phyloP scores from a whole-genome alignment of 129 eudicot species.

The Escallonia rubra region DNA sequence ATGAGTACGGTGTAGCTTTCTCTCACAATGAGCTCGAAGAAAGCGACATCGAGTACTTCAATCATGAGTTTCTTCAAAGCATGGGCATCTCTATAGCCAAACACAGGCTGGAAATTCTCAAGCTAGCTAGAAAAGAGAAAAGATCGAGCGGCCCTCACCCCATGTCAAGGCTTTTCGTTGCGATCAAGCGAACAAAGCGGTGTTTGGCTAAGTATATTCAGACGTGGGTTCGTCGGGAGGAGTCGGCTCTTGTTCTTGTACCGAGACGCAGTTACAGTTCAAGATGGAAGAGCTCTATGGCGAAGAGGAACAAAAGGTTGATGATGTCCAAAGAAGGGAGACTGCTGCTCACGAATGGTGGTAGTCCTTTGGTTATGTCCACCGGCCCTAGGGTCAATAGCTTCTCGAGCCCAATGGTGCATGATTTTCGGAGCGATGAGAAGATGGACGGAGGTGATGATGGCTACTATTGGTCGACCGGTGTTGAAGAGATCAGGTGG shows the following conservation, averaged over 20 bases:
- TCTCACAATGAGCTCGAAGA: slow-evolving; percentile 50
- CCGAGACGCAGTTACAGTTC: slow-evolving; percentile 34
- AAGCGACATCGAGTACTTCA: slow-evolving; percentile 47
- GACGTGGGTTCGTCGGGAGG: slow-evolving; percentile 47
- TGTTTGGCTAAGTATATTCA: slow-evolving; percentile 43
- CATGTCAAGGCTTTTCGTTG: slow-evolving; percentile 44
- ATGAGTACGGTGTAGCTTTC: slow-evolving; percentile 48
- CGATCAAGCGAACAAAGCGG: slow-evolving; percentile 62
- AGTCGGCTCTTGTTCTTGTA: slow-evolving; percentile 57
- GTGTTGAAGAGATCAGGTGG: slow-evolving; percentile 81
- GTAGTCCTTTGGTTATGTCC: slow-evolving; percentile 23
- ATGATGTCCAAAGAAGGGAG: slow-evolving; percentile 38
- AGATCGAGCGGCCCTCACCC: slow-evolving; percentile 32
- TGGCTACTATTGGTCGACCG: slow-evolving; percentile 40
- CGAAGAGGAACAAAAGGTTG: slow-evolving; percentile 48
- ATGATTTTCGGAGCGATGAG: slow-evolving; percentile 33
- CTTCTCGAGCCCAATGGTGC: slow-evolving; percentile 51
- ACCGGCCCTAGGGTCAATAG: slow-evolving; percentile 35
- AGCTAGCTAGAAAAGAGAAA: slow-evolving; percentile 47
- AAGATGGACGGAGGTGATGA: slow-evolving; percentile 20
- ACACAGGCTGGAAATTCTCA: slow-evolving; percentile 66
- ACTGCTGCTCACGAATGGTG: slow-evolving; percentile 66
- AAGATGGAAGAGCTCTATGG: slow-evolving; percentile 53
- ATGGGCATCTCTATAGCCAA: slow-evolving; percentile 61
- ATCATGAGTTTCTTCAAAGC: slow-evolving; percentile 68